phyloP scores from a whole-genome alignment of 345 rosid species.

The Firmiana major region DNA sequence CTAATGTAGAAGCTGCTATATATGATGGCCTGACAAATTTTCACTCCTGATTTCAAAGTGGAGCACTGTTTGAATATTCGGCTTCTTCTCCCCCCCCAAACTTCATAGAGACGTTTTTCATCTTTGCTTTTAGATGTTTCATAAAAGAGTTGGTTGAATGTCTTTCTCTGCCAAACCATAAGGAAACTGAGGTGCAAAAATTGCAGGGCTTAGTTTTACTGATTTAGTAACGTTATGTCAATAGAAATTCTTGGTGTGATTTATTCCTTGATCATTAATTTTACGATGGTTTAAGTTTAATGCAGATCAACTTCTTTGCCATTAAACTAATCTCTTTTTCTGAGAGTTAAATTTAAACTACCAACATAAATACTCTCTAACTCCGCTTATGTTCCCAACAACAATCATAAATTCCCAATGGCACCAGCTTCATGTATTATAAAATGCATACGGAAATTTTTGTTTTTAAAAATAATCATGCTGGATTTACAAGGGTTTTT shows the following conservation, averaged over 20 bases:
- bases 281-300: not conserved
- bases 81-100: not conserved
- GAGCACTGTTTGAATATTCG: constrained; percentile 1
- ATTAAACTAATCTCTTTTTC: not conserved
- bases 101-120: not conserved
- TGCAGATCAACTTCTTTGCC: not conserved
- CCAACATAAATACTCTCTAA: not conserved
- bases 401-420: not conserved
- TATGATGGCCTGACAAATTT: constrained; percentile 1
- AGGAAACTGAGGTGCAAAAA: constrained; percentile 11
- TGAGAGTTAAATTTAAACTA: not conserved
- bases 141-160: constrained; percentile 10
- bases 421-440: not conserved
- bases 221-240: constrained; percentile 3
- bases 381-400: not conserved
- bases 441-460: no score
- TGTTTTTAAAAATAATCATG: no score
- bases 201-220: not conserved
- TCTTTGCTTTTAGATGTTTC: constrained; percentile 1
- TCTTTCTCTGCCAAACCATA: constrained; percentile 6
- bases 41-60: not conserved
- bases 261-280: not conserved
- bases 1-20: not conserved
- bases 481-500: no score
- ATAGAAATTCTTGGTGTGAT: constrained; percentile 19